Evolutionary conservation across 192 early-diverging fungal genomes (phyloP).

Genomic region (Coemansia sp.): DNA sequence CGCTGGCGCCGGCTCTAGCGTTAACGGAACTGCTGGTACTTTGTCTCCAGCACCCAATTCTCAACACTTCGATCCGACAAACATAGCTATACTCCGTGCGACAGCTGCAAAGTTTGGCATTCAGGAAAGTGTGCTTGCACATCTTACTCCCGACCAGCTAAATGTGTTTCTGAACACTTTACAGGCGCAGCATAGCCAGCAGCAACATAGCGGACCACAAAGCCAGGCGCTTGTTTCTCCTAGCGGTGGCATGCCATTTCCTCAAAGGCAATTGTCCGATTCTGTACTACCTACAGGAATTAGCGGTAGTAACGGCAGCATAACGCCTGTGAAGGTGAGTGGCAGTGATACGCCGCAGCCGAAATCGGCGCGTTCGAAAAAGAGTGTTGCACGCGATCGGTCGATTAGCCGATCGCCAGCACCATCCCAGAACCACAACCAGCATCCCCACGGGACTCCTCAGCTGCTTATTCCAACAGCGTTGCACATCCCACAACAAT

Average conservation of each 20-base stretch:
- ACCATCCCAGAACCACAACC: slow-evolving; percentile 14
- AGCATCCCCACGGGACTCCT: slow-evolving; percentile 4
- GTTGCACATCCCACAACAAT: slow-evolving; percentile 14
- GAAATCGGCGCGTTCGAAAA: slow-evolving; percentile 11
- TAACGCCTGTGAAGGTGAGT: not conserved
- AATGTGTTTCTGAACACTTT: slow-evolving; percentile 32
- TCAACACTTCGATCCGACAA: slow-evolving; percentile 1
- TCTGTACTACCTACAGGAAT: not conserved
- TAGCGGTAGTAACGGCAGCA: slow-evolving; percentile 2
- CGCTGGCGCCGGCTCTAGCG: not conserved
- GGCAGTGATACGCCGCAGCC: not conserved
- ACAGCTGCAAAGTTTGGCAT: slow-evolving; percentile 38
- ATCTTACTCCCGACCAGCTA: slow-evolving; percentile 32
- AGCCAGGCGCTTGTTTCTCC: slow-evolving; percentile 9
- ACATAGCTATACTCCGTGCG: slow-evolving; percentile 27
- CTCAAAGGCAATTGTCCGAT: slow-evolving; percentile 29
- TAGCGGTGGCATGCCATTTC: slow-evolving; percentile 15
- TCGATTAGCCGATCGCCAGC: slow-evolving; percentile 44
- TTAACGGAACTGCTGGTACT: slow-evolving; percentile 7
- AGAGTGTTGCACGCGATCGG: slow-evolving; percentile 32
- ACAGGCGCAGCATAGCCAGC: slow-evolving; percentile 34
- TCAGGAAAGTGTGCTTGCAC: slow-evolving; percentile 18
- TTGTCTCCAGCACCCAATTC: not conserved
- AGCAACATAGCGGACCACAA: not conserved
- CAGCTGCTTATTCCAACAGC: slow-evolving; percentile 37